Percentiles rank a stretch among this genome's conserved stretches.
phyloP scores from a whole-genome alignment of 257 asterid genomes.

The Misopates orontium region DNA sequence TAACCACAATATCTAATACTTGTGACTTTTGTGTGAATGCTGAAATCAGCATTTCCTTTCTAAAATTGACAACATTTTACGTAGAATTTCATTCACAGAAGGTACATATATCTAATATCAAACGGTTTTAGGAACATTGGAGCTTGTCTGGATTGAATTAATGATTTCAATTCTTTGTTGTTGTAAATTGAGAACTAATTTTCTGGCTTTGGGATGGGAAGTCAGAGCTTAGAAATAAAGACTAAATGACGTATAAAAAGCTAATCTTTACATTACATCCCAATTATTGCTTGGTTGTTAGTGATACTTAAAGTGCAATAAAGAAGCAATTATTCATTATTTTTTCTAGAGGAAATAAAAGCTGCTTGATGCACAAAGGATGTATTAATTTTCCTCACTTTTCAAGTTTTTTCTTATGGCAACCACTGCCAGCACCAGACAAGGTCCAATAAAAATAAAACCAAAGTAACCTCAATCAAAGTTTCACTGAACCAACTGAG shows the following conservation, averaged over 20 bases:
- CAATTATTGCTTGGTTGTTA: background rate
- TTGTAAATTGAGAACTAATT: background rate
- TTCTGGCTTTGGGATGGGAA: too few relatives aligned
- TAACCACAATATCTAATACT: too few relatives aligned
- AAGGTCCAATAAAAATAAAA: background rate
- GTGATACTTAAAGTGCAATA: background rate
- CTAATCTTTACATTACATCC: background rate
- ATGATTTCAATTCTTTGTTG: background rate
- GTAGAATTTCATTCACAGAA: too few relatives aligned
- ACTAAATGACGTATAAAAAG: slow-evolving; percentile 1
- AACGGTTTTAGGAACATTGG: background rate
- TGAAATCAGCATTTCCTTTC: too few relatives aligned
- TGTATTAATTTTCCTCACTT: background rate
- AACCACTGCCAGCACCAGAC: background rate
- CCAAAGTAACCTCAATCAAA: too few relatives aligned
- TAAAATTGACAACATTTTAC: too few relatives aligned
- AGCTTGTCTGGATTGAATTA: background rate
- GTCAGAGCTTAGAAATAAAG: too few relatives aligned
- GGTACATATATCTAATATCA: background rate
- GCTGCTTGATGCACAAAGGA: background rate
- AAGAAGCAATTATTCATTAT: background rate
- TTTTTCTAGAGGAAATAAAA: background rate
- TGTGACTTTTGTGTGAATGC: too few relatives aligned
- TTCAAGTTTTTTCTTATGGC: background rate
- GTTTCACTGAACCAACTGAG: background rate